Conservation (phyloP, 2,329 filamentous ascomycete genomes). For the Rutstroemia sp. region DNA sequence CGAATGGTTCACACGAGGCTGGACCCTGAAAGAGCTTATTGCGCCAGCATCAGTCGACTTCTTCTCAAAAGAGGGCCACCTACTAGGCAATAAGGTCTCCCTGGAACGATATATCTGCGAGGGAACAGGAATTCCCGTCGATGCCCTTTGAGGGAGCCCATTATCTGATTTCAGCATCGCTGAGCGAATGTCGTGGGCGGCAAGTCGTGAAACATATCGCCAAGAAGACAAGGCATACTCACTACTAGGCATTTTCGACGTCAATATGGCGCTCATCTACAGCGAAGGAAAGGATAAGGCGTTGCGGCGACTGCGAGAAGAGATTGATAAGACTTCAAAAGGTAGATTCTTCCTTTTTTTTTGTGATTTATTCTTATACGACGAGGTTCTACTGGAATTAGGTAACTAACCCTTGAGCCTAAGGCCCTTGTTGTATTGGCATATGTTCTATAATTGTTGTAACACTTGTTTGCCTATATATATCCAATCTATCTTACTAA, state of each 20-base stretch:
- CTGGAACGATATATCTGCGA: conserved; percentile 10
- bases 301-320: conserved; percentile 29
- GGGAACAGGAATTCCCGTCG: conserved; percentile 11
- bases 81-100: conserved; percentile 12
- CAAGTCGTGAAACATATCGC: conserved; percentile 30
- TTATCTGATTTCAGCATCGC: conserved; percentile 24
- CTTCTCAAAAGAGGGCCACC: conserved; percentile 11
- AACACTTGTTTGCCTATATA: no score
- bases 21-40: conserved; percentile 3
- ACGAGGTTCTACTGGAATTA: no score
- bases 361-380: no score
- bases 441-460: no score
- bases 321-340: conserved; percentile 23
- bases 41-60: conserved; percentile 15
- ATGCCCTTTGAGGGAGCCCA: conserved; percentile 10
- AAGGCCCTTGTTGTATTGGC: no score
- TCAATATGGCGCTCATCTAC: conserved; percentile 39
- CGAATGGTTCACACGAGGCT: background rate
- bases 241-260: conserved; percentile 36
- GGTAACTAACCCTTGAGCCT: no score
- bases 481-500: no score
- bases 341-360: no score
- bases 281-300: conserved; percentile 29
- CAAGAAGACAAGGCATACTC: conserved; percentile 34
- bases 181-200: conserved; percentile 29